Evolutionary conservation across 164 flowering plant species (phyloP).

Genomic region (Piper longum): DNA sequence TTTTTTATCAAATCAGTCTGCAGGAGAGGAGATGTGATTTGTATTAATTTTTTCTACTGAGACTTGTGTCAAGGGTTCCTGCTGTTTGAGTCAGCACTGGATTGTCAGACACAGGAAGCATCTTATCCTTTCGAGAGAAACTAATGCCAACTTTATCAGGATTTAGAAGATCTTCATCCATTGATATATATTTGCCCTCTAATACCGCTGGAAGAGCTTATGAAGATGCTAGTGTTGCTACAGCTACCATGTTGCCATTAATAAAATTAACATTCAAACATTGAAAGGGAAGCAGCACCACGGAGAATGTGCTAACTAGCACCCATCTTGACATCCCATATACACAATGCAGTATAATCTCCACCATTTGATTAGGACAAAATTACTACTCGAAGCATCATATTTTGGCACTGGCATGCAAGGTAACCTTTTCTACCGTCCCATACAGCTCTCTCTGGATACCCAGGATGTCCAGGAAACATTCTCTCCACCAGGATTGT

Average conservation of each 20-base stretch:
- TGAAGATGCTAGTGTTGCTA: conserved; percentile 61
- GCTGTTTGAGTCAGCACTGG: too few species aligned
- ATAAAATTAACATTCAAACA: conserved; percentile 50
- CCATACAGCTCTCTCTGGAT: conserved; percentile 81
- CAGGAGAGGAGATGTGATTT: conserved; percentile 8
- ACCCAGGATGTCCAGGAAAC: conserved; percentile 81
- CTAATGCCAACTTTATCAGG: conserved; percentile 17
- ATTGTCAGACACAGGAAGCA: background rate
- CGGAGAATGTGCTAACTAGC: conserved; percentile 80
- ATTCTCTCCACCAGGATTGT: conserved; percentile 85
- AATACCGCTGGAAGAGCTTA: conserved; percentile 29
- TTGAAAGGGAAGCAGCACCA: conserved; percentile 78
- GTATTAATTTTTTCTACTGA: background rate
- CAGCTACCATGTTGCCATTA: conserved; percentile 28
- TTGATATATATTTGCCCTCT: conserved; percentile 32
- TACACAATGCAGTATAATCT: conserved; percentile 39
- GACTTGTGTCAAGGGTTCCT: background rate
- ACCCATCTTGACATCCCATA: conserved; percentile 96
- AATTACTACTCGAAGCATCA: conserved; percentile 12
- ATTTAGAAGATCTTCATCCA: conserved; percentile 13
- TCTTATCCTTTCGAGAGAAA: conserved; percentile 2
- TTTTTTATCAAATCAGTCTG: conserved; percentile 13
- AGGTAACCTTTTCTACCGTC: conserved; percentile 82
- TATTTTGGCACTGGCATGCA: conserved; percentile 54
- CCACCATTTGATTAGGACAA: conserved; percentile 14